Evolutionary conservation across 192 early-diverging fungal genomes (phyloP), one percentile per base, ranked within the genome.

Genomic region (Coemansia sp.): DNA sequence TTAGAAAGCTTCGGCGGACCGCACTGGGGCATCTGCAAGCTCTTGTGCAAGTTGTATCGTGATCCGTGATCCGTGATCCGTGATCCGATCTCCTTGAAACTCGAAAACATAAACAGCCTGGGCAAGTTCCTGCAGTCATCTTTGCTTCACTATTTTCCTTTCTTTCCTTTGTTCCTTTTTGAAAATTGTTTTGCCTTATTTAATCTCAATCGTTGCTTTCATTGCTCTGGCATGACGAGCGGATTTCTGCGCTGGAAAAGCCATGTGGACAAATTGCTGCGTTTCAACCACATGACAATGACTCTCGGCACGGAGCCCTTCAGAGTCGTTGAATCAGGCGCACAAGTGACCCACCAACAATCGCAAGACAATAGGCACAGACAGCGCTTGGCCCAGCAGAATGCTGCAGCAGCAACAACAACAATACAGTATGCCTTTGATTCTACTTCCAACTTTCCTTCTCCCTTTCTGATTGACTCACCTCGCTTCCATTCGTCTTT

Each of bases 241-340:
- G 69, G 75, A 50, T 72, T 78, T 53, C 62, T 72, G 62, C 75
- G 75, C 61, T 78, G 75, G 75, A 72, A 65, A 59, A 72, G 63
- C 65, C 70, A 78, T 68, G 75, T 72, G 41, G 75, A 78, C 48
- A 68, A 68, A 63, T 63, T 80, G 56, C 64, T 80, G 61, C 77
- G 77, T 27, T 80, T 74, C 64, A 80, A 80, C 60, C 77, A 80
- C 55, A 73, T 80, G 70, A 80, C 77, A 13, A 80, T 80, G 72
- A 80, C 77, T 25, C 60, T 80, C 13, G 65, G 72, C 38, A 64
- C 67, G 22, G 68, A 80, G 65, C 68, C 67, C 4, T 75, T 70
- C 48, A 60, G 64, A 40, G 47, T 58, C 8, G 38, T 37, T 4
- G 68, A 70, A 38, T 67, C 61, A 40, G 69, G 64, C 34, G 60